These are phyloP conservation scores for Ceratocystis huliohia DNA, from an alignment of 2,329 filamentous ascomycete genomes.

Conservation along the genomic window DNA sequence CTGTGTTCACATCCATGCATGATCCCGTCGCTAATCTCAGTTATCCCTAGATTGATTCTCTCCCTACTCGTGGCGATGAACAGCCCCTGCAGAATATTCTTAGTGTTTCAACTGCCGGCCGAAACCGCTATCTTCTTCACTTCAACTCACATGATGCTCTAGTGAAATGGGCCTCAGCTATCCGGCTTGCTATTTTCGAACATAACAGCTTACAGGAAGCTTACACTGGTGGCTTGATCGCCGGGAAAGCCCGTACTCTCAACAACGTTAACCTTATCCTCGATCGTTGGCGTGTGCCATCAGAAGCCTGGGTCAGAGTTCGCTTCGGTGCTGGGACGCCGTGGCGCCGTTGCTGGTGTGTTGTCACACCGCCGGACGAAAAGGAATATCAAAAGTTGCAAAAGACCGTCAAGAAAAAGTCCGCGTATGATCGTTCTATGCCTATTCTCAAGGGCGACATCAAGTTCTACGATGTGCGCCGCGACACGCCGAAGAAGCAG, in stretches of 20 bases:
- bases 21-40: background rate
- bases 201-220: conserved; percentile 87
- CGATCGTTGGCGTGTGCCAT: conserved; percentile 61
- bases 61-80: conserved; percentile 68
- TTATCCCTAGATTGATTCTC: conserved; percentile 58
- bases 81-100: conserved; percentile 86
- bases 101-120: conserved; percentile 87
- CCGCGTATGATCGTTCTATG: conserved; percentile 62
- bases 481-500: conserved; percentile 68
- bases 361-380: conserved; percentile 82
- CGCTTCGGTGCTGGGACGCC: conserved; percentile 91
- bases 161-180: conserved; percentile 90
- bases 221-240: conserved; percentile 90
- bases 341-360: conserved; percentile 95
- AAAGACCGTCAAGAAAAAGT: conserved; percentile 70
- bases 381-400: conserved; percentile 77
- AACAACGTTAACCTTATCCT: conserved; percentile 88
- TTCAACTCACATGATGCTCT: conserved; percentile 92
- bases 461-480: conserved; percentile 80
- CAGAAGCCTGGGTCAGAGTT: conserved; percentile 89
- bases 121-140: conserved; percentile 88
- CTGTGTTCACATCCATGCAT: background rate
- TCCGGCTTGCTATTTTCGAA: conserved; percentile 87
- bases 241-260: conserved; percentile 76
- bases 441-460: conserved; percentile 72